Conservation (phyloP, 345 rosid species). For the Ricinus communis region DNA sequence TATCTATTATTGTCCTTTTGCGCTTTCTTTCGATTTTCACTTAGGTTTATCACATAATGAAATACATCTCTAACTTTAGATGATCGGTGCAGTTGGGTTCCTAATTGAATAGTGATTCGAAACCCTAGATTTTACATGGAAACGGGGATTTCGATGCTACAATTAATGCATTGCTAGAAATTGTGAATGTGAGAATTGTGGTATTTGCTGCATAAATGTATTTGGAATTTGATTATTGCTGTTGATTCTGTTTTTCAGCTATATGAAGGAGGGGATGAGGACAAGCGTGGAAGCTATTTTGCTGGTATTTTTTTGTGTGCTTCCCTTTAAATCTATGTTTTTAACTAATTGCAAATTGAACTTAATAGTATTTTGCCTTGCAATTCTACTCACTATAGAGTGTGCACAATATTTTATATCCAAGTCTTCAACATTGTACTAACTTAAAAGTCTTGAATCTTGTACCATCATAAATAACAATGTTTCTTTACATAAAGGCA, state of each 20-base stretch:
- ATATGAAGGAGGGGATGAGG: conserved; percentile 97
- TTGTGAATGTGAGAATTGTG: too few species aligned
- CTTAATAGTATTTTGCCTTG: too few species aligned
- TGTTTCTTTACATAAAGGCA: too few species aligned
- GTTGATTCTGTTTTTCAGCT: conserved; percentile 45
- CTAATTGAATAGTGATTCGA: conserved; percentile 13
- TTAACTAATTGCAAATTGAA: too few species aligned
- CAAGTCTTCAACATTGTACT: too few species aligned
- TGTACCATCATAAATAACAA: too few species aligned
- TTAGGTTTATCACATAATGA: background rate
- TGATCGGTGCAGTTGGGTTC: background rate
- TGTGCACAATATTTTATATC: background rate
- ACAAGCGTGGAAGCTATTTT: conserved; percentile 92
- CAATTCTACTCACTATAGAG: background rate
- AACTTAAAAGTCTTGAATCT: too few species aligned
- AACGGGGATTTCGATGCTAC: background rate
- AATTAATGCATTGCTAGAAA: background rate
- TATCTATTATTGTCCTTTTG: background rate
- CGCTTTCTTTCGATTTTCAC: background rate
- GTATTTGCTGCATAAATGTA: too few species aligned
- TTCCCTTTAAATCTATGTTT: too few species aligned
- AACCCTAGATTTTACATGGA: conserved; percentile 18
- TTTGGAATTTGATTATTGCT: conserved; percentile 13
- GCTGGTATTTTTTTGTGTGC: conserved; percentile 48
- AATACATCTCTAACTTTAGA: background rate